Evolutionary conservation across 306 rosid genomes (phyloP).

Genomic region (Lagenaria siceraria): DNA sequence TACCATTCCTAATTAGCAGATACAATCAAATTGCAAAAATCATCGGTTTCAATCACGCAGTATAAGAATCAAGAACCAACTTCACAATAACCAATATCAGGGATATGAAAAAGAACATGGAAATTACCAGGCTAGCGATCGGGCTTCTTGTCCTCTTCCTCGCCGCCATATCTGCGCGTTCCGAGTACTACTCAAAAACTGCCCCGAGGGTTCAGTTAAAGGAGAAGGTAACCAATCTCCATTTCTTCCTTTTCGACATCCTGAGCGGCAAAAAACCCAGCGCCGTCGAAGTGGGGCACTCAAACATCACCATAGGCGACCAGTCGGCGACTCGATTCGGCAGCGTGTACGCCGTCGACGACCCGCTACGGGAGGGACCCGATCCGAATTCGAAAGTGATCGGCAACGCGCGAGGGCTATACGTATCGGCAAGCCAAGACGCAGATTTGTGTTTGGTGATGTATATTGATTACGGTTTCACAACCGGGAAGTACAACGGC

Average conservation of each 20-base stretch:
- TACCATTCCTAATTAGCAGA: neutral
- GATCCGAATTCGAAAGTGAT: conserved; percentile 9
- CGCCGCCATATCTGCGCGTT: conserved; percentile 4
- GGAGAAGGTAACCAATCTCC: conserved; percentile 27
- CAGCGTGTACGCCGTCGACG: conserved; percentile 21
- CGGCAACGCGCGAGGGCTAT: conserved; percentile 34
- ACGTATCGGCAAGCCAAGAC: conserved; percentile 15
- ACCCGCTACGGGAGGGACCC: conserved; percentile 22
- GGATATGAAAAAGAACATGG: neutral
- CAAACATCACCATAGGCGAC: conserved; percentile 4
- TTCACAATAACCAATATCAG: neutral
- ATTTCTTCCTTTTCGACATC: conserved; percentile 34
- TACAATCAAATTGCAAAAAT: neutral
- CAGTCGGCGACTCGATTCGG: conserved; percentile 22
- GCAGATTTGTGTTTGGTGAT: conserved; percentile 6
- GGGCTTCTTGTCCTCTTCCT: neutral
- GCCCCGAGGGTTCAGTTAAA: neutral
- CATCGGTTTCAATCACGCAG: neutral
- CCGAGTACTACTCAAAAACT: conserved; percentile 13
- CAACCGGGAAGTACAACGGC: conserved; percentile 18
- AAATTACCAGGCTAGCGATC: neutral
- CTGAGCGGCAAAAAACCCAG: conserved; percentile 23
- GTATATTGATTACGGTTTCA: conserved; percentile 26
- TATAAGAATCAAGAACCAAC: neutral
- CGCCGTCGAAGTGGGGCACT: conserved; percentile 14